These are phyloP conservation scores for Neonothopanus nambi DNA, from an alignment of 1,284 basidiomycete genomes.

Conservation along the genomic window DNA sequence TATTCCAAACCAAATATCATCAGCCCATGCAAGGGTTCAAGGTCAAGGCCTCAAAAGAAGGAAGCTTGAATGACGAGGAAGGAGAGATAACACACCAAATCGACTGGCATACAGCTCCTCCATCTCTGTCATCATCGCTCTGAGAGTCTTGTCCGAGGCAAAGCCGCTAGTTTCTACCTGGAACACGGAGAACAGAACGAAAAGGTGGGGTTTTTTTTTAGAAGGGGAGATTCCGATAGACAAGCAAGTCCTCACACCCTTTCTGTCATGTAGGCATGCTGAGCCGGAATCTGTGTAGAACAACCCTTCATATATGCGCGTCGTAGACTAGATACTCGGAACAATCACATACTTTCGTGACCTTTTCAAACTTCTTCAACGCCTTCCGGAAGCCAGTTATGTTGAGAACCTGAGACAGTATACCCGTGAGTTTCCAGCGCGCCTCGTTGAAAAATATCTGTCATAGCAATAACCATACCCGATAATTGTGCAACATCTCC, in stretches of 20 bases:
- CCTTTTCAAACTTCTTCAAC: conserved; percentile 93
- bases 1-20: conserved; percentile 34
- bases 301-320: neutral
- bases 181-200: conserved; percentile 5
- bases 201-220: too few relatives aligned
- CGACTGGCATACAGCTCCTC: conserved; percentile 72
- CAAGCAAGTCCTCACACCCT: conserved; percentile 43
- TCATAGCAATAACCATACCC: conserved; percentile 62
- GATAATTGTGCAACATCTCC: conserved; percentile 85
- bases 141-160: conserved; percentile 61
- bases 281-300: conserved; percentile 49
- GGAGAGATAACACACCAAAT: conserved; percentile 58
- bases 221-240: neutral
- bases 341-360: conserved; percentile 59
- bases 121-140: conserved; percentile 70
- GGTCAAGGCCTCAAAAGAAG: conserved; percentile 21
- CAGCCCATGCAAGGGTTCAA: too few relatives aligned
- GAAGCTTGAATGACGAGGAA: neutral
- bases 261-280: conserved; percentile 76
- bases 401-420: conserved; percentile 72
- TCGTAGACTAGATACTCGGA: neutral
- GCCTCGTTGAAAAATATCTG: neutral
- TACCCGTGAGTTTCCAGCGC: neutral
- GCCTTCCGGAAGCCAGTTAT: conserved; percentile 90
- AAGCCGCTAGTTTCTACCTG: conserved; percentile 67